Conservation (phyloP, 106 monocot species). For the Narthecium ossifragum region DNA sequence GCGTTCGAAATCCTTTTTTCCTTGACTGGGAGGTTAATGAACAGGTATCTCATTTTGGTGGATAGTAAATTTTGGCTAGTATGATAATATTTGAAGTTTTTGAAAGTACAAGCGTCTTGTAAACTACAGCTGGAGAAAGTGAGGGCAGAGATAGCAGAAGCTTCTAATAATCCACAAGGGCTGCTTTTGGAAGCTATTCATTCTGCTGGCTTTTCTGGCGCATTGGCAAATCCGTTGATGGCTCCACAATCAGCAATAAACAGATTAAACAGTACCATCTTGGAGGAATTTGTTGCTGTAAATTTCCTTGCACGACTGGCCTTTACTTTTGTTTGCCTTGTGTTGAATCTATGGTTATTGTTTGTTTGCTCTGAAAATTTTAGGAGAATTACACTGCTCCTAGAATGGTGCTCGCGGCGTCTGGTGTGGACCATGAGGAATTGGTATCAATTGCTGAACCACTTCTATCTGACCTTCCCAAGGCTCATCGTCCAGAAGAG, state of each 20-base stretch:
- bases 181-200: slow-evolving; percentile 75
- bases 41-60: slow-evolving; percentile 34
- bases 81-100: slow-evolving; percentile 5
- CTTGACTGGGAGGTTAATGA: slow-evolving; percentile 92
- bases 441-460: slow-evolving; percentile 57
- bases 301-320: background rate
- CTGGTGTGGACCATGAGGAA: slow-evolving; percentile 87
- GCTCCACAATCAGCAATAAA: slow-evolving; percentile 56
- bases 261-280: slow-evolving; percentile 35
- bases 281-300: slow-evolving; percentile 73
- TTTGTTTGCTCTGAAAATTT: slow-evolving; percentile 4
- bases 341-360: background rate
- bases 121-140: slow-evolving; percentile 49
- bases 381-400: slow-evolving; percentile 77
- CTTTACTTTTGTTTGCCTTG: background rate
- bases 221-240: slow-evolving; percentile 62
- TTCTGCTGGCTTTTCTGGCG: slow-evolving; percentile 70
- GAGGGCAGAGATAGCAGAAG: slow-evolving; percentile 51
- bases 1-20: slow-evolving; percentile 64
- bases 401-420: slow-evolving; percentile 69
- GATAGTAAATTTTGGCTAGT: background rate
- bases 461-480: slow-evolving; percentile 60
- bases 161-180: slow-evolving; percentile 54
- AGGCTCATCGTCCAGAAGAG: slow-evolving; percentile 32
- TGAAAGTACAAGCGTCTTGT: too few species aligned